Base-by-base conservation (phyloP, 1,284 basidiomycete species). In the Xanthoconium separans region DNA sequence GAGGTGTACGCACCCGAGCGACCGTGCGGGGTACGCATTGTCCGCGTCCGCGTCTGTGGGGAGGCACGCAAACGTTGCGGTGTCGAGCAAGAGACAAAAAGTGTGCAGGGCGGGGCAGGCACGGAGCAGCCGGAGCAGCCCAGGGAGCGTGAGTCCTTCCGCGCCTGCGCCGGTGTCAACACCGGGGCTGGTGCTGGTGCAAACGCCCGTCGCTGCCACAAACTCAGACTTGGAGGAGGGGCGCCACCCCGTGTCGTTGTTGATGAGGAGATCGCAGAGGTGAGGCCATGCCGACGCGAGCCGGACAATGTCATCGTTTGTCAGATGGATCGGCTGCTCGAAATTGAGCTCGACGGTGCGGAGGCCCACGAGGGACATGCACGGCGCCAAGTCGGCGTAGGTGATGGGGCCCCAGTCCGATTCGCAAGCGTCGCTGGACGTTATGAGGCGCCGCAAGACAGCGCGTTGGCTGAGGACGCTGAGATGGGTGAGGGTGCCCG, bases 221-320 rank as follows among this genome's bases (percentile, higher is more conserved):
- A n/a, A n/a, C n/a, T n/a, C n/a, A 24, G 24, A 24, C 24, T 24
- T 24, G 24, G 24, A 24, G 6, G 36, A 1, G 9, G 37, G 34
- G 3, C 31, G 53, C 57, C 48, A 55, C 4, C 52, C 52, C 1
- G 30, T 18, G 3, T 49, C 36, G 7, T 33, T 6, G 37, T 42
- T 56, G 47, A 59, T 44, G 29, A 18, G 15, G 18, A 42, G 42
- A 8, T 50, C 36, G 36, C 44, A 41, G 36, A 59, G 12, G n/a
- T 37, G 31, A 9, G 52, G 57, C 47, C 53, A 56, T 13, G 53
- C 37, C 4, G 36, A 56, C 3, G 10, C 53, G 15, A 56, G 12
- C 7, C 45, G 41, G 4, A 45, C 15, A 24, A 56, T 29, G 22
- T 50, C 41, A 16, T 44, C 11, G 16, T 56, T 36, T 8, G 47